A percentile compares a stretch with the other conserved stretches of the same genome.
Conservation (phyloP, 2,329 filamentous ascomycete species). For the Penicillium janthinellum region DNA sequence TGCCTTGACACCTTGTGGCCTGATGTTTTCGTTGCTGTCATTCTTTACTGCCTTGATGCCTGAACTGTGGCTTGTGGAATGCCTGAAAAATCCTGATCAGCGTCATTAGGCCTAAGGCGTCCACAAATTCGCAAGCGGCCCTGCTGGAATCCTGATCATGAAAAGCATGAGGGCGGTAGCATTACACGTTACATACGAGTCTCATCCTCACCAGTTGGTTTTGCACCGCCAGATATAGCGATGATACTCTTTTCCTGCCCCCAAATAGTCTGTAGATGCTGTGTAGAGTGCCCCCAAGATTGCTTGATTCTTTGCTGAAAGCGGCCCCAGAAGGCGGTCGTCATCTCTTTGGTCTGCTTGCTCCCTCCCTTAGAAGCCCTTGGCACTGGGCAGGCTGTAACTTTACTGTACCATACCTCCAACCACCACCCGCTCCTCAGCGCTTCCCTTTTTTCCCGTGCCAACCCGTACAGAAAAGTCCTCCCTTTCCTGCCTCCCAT, state of each 20-base stretch:
- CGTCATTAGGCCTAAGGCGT: constrained; percentile 13
- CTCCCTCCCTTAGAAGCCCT: background rate
- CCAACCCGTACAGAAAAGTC: constrained; percentile 36
- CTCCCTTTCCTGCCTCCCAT: constrained; percentile 38
- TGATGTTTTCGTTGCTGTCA: background rate
- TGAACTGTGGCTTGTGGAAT: background rate
- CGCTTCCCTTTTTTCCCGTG: constrained; percentile 20
- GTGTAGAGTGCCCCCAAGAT: background rate
- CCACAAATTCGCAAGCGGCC: constrained; percentile 14
- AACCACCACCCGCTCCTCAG: constrained; percentile 4
- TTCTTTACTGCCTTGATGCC: constrained; percentile 14
- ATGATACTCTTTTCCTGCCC: background rate
- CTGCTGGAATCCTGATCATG: constrained; percentile 5
- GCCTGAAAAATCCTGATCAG: background rate
- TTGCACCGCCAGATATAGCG: background rate
- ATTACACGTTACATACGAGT: constrained; percentile 18
- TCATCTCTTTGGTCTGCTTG: background rate
- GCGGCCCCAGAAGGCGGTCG: background rate
- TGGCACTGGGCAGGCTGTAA: constrained; percentile 9
- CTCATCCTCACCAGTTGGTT: constrained; percentile 5
- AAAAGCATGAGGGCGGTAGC: background rate
- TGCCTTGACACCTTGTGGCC: constrained; percentile 4
- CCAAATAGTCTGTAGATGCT: background rate
- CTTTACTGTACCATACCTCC: constrained; percentile 12
- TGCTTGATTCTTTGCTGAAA: background rate